These are phyloP conservation scores for Naganishia friedmannii DNA, from an alignment of 768 basidiomycete species.

Conservation along the genomic window DNA sequence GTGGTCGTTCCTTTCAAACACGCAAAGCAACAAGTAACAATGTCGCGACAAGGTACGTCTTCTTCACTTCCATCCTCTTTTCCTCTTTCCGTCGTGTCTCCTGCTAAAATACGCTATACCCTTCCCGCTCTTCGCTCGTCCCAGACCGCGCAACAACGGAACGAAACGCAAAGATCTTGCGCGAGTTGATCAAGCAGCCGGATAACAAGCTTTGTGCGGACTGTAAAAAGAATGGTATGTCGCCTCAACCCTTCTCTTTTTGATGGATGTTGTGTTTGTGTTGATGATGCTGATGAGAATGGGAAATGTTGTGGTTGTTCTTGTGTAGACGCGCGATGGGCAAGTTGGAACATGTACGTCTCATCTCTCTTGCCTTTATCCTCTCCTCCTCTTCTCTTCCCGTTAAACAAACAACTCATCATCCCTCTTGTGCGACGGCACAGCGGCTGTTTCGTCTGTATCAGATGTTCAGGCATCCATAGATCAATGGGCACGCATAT, in stretches of 20 bases:
- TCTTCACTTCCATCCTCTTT: not conserved
- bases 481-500: conserved; percentile 98
- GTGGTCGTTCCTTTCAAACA: too few species aligned
- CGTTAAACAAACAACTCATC: too few species aligned
- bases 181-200: conserved; percentile 80
- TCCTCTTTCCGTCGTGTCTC: not conserved
- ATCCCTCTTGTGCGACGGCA: not conserved
- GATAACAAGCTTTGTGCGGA: conserved; percentile 95
- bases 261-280: not conserved
- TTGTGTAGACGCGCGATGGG: conserved; percentile 78
- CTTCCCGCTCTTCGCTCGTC: not conserved
- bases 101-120: not conserved
- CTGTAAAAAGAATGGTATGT: conserved; percentile 88
- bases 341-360: conserved; percentile 88
- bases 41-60: conserved; percentile 44
- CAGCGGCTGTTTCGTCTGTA: conserved; percentile 90
- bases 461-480: conserved; percentile 95
- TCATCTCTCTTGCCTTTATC: too few species aligned
- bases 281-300: too few species aligned
- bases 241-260: too few species aligned
- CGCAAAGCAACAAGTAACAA: not conserved
- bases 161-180: conserved; percentile 68
- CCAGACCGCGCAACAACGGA: conserved; percentile 81
- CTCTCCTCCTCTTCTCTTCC: too few species aligned
- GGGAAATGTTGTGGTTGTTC: too few species aligned